These are phyloP conservation scores for Boechera retrofracta DNA, from an alignment of 345 rosid species.

Conservation along the genomic window DNA sequence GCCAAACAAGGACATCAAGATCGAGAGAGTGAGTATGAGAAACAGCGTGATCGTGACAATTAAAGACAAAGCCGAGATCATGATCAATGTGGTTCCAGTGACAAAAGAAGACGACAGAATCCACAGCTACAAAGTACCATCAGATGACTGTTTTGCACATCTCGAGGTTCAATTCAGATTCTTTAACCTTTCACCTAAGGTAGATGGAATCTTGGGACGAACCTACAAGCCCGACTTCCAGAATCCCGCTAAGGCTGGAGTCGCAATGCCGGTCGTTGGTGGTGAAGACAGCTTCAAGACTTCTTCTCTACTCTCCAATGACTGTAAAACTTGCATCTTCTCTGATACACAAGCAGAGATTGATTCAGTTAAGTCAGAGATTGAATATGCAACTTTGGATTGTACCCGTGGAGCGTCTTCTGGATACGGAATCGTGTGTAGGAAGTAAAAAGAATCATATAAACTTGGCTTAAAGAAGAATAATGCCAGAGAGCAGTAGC, in stretches of 20 bases:
- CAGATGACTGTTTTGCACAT: conserved; percentile 68
- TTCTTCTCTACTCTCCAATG: conserved; percentile 53
- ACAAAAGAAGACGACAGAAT: conserved; percentile 71
- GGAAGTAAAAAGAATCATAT: conserved; percentile 42
- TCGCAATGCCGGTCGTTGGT: conserved; percentile 65
- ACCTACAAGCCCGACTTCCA: conserved; percentile 67
- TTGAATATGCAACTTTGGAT: conserved; percentile 51
- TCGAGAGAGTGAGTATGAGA: conserved; percentile 60
- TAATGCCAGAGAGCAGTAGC: conserved; percentile 41
- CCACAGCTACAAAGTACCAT: conserved; percentile 64
- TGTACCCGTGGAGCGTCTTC: conserved; percentile 55
- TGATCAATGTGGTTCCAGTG: conserved; percentile 70
- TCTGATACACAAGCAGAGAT: conserved; percentile 34
- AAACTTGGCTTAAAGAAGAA: conserved; percentile 20
- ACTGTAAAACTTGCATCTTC: conserved; percentile 53
- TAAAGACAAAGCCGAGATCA: conserved; percentile 55
- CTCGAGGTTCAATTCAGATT: conserved; percentile 69
- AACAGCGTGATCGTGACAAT: conserved; percentile 59
- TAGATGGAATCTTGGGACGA: conserved; percentile 73
- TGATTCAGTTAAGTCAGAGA: conserved; percentile 31
- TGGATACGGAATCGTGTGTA: conserved; percentile 66
- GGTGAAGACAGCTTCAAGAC: conserved; percentile 67
- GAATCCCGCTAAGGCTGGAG: conserved; percentile 70
- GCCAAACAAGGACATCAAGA: conserved; percentile 53
- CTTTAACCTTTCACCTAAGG: conserved; percentile 58